Conservation (phyloP, 2,329 filamentous ascomycete genomes). For the Westerdykella aurantiaca region DNA sequence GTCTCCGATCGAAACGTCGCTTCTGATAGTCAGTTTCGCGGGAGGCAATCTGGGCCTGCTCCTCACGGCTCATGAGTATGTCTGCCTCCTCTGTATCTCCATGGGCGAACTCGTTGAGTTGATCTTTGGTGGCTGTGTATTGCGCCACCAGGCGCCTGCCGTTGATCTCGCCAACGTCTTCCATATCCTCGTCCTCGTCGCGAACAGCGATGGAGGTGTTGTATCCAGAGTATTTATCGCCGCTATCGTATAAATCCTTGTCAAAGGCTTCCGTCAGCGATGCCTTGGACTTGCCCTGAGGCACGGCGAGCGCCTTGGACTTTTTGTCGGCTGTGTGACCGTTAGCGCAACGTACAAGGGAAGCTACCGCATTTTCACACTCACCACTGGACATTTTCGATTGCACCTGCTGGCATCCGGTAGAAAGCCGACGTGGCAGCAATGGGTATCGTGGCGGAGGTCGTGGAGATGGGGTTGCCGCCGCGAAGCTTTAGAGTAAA, state of each 20-base stretch:
- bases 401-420: too few relatives aligned
- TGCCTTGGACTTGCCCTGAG: constrained; percentile 81
- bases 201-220: constrained; percentile 79
- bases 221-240: constrained; percentile 84
- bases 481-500: too few relatives aligned
- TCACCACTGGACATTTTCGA: too few relatives aligned
- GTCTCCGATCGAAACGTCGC: constrained; percentile 74
- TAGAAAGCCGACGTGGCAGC: too few relatives aligned
- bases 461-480: too few relatives aligned
- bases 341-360: background rate
- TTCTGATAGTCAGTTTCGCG: constrained; percentile 98
- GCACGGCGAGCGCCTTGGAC: constrained; percentile 71
- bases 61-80: constrained; percentile 76
- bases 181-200: constrained; percentile 74
- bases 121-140: constrained; percentile 86
- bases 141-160: constrained; percentile 81
- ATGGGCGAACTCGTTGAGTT: constrained; percentile 89
- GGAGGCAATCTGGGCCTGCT: constrained; percentile 83
- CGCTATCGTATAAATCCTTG: constrained; percentile 75
- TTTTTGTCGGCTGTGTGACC: constrained; percentile 54
- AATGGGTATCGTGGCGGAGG: too few relatives aligned
- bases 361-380: too few relatives aligned
- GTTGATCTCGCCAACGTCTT: constrained; percentile 59
- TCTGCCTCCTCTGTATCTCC: constrained; percentile 92
- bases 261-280: constrained; percentile 88